phyloP scores from a whole-genome alignment of 2,329 filamentous ascomycete species.

The Exserohilum turcica region DNA sequence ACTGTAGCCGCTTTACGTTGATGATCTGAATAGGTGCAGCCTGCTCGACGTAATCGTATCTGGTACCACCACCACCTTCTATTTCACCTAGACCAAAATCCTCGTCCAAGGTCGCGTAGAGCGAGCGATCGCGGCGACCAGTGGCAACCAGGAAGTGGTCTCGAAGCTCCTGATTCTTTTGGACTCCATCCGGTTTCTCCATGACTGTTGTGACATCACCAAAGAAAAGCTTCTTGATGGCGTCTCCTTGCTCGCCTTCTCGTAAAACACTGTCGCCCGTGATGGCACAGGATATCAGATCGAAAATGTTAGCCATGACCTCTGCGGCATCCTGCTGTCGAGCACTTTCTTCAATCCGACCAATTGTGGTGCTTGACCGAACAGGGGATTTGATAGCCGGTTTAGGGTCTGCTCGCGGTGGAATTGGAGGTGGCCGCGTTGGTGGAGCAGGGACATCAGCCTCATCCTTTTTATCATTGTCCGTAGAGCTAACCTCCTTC shows the following conservation, averaged over 20 bases:
- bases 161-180: slow-evolving; percentile 61
- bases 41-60: slow-evolving; percentile 54
- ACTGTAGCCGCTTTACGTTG: slow-evolving; percentile 82
- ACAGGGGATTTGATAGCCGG: slow-evolving; percentile 4
- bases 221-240: slow-evolving; percentile 63
- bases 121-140: slow-evolving; percentile 63
- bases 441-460: slow-evolving; percentile 44
- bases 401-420: slow-evolving; percentile 54
- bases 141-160: slow-evolving; percentile 68
- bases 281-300: slow-evolving; percentile 88
- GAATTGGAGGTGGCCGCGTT: slow-evolving; percentile 62
- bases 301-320: slow-evolving; percentile 90
- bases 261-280: slow-evolving; percentile 68
- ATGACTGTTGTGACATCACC: slow-evolving; percentile 55
- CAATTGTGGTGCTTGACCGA: slow-evolving; percentile 40
- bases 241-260: slow-evolving; percentile 78
- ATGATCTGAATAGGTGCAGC: slow-evolving; percentile 87
- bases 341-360: slow-evolving; percentile 63
- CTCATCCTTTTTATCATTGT: slow-evolving; percentile 23
- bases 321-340: slow-evolving; percentile 93
- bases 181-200: slow-evolving; percentile 47
- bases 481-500: slow-evolving; percentile 30
- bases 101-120: slow-evolving; percentile 84
- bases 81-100: slow-evolving; percentile 82
- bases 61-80: slow-evolving; percentile 40